Evolutionary conservation across 805 yeast genomes (phyloP).

Genomic region (Ogataea nakhonphanomensis): DNA sequence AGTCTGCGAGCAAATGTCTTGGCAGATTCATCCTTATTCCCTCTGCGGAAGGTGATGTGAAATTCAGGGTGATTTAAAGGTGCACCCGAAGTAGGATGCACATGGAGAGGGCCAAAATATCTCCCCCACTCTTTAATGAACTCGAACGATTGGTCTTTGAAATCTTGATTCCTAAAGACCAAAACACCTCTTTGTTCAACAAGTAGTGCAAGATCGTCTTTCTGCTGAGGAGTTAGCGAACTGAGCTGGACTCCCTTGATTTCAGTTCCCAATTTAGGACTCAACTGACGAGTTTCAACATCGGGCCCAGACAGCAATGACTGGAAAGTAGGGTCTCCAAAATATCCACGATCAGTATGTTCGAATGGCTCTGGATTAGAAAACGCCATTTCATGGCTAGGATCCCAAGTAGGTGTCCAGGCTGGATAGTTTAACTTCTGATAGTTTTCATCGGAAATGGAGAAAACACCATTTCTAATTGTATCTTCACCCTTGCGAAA

Average conservation of each 20-base stretch:
- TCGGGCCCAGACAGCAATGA: conserved; percentile 40
- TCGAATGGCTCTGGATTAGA: conserved; percentile 44
- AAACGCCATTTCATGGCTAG: conserved; percentile 43
- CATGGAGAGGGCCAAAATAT: conserved; percentile 68
- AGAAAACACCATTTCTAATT: conserved; percentile 46
- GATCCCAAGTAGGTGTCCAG: conserved; percentile 68
- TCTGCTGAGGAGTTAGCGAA: conserved; percentile 47
- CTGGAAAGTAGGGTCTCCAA: conserved; percentile 57
- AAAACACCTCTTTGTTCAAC: conserved; percentile 72
- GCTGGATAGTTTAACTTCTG: conserved; percentile 43
- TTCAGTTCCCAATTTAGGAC: conserved; percentile 72
- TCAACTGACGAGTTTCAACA: conserved; percentile 38
- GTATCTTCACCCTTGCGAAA: conserved; percentile 51
- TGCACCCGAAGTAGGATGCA: conserved; percentile 73
- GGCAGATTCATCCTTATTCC: conserved; percentile 37
- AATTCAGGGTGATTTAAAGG: conserved; percentile 57
- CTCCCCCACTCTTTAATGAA: conserved; percentile 50
- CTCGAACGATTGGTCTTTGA: conserved; percentile 50
- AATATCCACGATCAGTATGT: conserved; percentile 58
- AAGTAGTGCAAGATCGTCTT: conserved; percentile 65
- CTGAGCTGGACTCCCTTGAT: conserved; percentile 59
- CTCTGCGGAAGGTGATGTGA: conserved; percentile 57
- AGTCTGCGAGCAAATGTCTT: conserved; percentile 35
- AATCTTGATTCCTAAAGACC: conserved; percentile 63
- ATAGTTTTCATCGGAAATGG: conserved; percentile 41